Percentiles rank a stretch among this genome's conserved stretches.
Conservation (phyloP, 2,329 filamentous ascomycete species). For the Penicillium sp. region DNA sequence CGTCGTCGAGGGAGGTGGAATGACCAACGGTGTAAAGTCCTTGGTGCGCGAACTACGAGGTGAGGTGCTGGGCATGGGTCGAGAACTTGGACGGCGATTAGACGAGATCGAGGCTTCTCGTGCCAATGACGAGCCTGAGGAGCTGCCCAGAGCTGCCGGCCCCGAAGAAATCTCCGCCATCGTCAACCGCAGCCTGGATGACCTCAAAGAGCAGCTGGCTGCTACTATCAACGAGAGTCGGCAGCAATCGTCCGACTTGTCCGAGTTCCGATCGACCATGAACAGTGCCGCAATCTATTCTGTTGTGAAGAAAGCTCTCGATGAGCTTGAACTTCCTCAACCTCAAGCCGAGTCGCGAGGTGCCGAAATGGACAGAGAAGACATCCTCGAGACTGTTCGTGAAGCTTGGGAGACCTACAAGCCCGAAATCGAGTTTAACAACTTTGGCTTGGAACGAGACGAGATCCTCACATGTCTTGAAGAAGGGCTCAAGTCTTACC, state of each 20-base stretch:
- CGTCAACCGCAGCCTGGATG: slow-evolving; percentile 74
- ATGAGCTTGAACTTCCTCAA: slow-evolving; percentile 59
- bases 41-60: slow-evolving; percentile 85
- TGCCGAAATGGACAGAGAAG: slow-evolving; percentile 67
- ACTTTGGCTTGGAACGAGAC: slow-evolving; percentile 84
- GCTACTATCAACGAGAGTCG: slow-evolving; percentile 73
- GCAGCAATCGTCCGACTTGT: slow-evolving; percentile 65
- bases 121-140: slow-evolving; percentile 43
- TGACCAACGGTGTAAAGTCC: slow-evolving; percentile 89
- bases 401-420: slow-evolving; percentile 95
- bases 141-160: slow-evolving; percentile 51
- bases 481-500: slow-evolving; percentile 78
- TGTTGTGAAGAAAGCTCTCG: slow-evolving; percentile 72
- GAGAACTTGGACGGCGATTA: slow-evolving; percentile 81
- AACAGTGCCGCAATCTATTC: slow-evolving; percentile 86
- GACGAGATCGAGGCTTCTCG: slow-evolving; percentile 56
- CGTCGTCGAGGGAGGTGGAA: slow-evolving; percentile 79
- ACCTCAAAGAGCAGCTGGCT: slow-evolving; percentile 83
- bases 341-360: slow-evolving; percentile 54
- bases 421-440: slow-evolving; percentile 86
- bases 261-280: slow-evolving; percentile 62
- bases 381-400: slow-evolving; percentile 80
- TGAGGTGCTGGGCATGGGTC: slow-evolving; percentile 91
- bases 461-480: slow-evolving; percentile 84
- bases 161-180: slow-evolving; percentile 73